Percentiles rank a stretch among this genome's conserved stretches.
phyloP scores from a whole-genome alignment of 495 filamentous ascomycete genomes.

The Penicillium pancosmium region DNA sequence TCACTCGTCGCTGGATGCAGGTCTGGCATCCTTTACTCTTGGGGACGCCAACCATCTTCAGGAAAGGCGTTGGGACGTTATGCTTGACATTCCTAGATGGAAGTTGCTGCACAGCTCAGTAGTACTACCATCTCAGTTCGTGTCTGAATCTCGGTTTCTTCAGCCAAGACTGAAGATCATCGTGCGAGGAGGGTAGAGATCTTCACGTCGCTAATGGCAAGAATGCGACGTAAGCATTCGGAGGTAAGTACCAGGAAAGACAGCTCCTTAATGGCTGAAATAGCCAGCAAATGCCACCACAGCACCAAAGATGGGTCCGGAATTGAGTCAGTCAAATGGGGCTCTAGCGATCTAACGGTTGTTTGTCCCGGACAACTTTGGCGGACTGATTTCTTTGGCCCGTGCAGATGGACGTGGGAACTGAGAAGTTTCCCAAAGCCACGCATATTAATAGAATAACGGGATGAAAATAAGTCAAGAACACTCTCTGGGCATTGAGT shows the following conservation, averaged over 20 bases:
- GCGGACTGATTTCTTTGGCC: neutral
- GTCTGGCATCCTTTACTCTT: constrained; percentile 44
- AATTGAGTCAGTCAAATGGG: neutral
- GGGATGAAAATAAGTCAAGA: constrained; percentile 7
- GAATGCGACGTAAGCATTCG: neutral
- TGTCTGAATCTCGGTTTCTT: neutral
- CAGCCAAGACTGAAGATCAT: neutral
- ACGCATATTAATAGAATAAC: constrained; percentile 15
- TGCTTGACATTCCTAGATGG: neutral
- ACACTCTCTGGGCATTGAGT: constrained; percentile 1
- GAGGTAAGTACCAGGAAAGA: neutral
- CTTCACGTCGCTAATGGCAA: neutral
- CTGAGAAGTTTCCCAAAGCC: neutral
- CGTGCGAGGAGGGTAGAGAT: neutral
- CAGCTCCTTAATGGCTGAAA: neutral
- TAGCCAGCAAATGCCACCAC: neutral
- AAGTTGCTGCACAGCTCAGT: neutral
- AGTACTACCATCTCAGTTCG: neutral
- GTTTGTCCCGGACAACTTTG: neutral
- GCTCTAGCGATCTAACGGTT: neutral
- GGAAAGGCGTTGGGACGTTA: neutral
- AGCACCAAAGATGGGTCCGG: neutral
- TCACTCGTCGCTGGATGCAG: constrained; percentile 37
- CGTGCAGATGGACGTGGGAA: constrained; percentile 5
- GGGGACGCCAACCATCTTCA: constrained; percentile 44